Conservation (phyloP, 345 rosid genomes). For the Linum lewisii region DNA sequence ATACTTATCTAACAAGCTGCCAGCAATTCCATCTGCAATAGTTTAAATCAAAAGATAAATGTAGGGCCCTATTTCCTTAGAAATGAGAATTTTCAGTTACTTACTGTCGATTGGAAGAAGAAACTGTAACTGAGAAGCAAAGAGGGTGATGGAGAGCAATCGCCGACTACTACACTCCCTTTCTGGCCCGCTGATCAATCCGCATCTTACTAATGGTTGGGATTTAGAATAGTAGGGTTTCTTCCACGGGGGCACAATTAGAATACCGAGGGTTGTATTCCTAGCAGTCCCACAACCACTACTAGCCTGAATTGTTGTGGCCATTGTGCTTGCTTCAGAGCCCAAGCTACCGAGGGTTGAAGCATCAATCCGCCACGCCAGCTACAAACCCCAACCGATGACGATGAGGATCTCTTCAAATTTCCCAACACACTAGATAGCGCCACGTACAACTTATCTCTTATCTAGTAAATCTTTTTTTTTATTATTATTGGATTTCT, state of each 20-base stretch:
- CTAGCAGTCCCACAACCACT: slow-evolving; percentile 16
- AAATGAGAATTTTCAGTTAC: neutral
- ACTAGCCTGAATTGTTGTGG: slow-evolving; percentile 19
- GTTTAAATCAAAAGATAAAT: neutral
- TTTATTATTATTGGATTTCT: no score
- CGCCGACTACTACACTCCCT: slow-evolving; percentile 43
- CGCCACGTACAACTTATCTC: no score
- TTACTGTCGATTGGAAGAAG: slow-evolving; percentile 39
- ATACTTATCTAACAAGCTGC: slow-evolving; percentile 44
- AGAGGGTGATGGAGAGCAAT: slow-evolving; percentile 48
- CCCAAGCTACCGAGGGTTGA: neutral
- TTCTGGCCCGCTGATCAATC: slow-evolving; percentile 18
- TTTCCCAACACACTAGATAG: no score
- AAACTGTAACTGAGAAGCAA: slow-evolving; percentile 26
- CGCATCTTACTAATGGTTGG: slow-evolving; percentile 20
- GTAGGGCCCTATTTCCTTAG: neutral
- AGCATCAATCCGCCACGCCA: neutral
- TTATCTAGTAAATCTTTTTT: no score
- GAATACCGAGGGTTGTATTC: slow-evolving; percentile 4
- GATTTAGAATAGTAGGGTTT: neutral
- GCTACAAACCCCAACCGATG: no score
- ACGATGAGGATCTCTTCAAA: no score
- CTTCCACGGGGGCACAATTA: neutral
- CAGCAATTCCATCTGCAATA: slow-evolving; percentile 51
- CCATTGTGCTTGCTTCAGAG: slow-evolving; percentile 11